Conservation (phyloP, 2,329 filamentous ascomycete genomes). For the Sclerotinia spermophila region DNA sequence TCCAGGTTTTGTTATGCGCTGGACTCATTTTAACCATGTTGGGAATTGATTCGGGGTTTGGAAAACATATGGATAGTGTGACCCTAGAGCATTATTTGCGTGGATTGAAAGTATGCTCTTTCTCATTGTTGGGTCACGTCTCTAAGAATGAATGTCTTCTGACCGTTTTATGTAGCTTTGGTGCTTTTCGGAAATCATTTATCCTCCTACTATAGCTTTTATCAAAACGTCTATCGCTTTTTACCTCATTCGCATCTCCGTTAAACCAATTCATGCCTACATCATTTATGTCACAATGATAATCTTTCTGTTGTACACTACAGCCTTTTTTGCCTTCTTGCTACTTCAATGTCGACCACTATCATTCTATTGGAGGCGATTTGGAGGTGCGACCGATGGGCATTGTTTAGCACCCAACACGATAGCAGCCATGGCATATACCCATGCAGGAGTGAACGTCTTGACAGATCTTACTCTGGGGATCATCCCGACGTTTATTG, state of each 20-base stretch:
- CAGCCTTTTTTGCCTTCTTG: not conserved
- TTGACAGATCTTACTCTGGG: conserved; percentile 41
- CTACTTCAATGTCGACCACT: conserved; percentile 32
- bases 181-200: conserved; percentile 37
- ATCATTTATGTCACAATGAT: conserved; percentile 2
- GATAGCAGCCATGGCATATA: conserved; percentile 38
- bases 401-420: conserved; percentile 33
- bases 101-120: conserved; percentile 26
- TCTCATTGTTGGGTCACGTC: not conserved
- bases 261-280: conserved; percentile 7
- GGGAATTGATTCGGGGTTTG: conserved; percentile 27
- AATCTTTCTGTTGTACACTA: conserved; percentile 37
- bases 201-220: conserved; percentile 43
- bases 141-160: conserved; percentile 1
- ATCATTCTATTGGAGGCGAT: conserved; percentile 39
- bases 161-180: conserved; percentile 23
- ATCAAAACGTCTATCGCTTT: conserved; percentile 15
- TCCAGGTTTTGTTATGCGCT: conserved; percentile 24
- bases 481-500: conserved; percentile 41
- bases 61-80: conserved; percentile 23
- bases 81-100: conserved; percentile 12
- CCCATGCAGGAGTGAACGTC: conserved; percentile 40
- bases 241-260: conserved; percentile 16
- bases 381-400: conserved; percentile 30
- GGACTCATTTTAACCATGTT: conserved; percentile 24